Evolutionary conservation across 495 filamentous ascomycete genomes (phyloP).

Genomic region (Penicillium goetzii): DNA sequence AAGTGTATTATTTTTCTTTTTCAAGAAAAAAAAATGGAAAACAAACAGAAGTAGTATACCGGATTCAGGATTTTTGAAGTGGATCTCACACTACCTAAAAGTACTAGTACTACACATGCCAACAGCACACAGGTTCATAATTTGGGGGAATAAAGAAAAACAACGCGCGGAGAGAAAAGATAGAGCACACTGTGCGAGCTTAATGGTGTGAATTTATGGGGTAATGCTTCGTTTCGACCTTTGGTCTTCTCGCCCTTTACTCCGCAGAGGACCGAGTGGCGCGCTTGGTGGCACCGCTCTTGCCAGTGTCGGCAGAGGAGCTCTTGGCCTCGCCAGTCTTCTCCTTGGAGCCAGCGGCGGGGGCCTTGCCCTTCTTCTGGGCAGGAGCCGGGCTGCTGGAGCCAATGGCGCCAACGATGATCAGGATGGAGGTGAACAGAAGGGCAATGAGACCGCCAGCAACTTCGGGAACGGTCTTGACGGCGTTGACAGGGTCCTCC

Average conservation of each 20-base stretch:
- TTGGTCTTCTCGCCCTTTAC: slow-evolving; percentile 32
- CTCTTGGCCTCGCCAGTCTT: slow-evolving; percentile 72
- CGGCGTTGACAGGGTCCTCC: slow-evolving; percentile 84
- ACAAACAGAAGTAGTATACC: slow-evolving; percentile 13
- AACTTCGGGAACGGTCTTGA: slow-evolving; percentile 90
- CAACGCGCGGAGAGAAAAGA: slow-evolving; percentile 4
- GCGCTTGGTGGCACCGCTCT: slow-evolving; percentile 68
- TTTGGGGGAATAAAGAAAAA: slow-evolving; percentile 22
- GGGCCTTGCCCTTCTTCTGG: slow-evolving; percentile 72
- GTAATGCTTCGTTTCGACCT: slow-evolving; percentile 17
- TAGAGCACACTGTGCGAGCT: slow-evolving; percentile 7
- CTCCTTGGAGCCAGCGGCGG: slow-evolving; percentile 74
- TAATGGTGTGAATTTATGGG: slow-evolving; percentile 19
- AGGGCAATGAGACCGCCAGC: slow-evolving; percentile 76
- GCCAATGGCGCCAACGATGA: slow-evolving; percentile 63
- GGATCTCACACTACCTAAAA: slow-evolving; percentile 25
- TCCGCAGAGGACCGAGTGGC: slow-evolving; percentile 61
- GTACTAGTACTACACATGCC: slow-evolving; percentile 25
- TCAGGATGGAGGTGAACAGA: slow-evolving; percentile 65
- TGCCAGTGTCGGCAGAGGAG: slow-evolving; percentile 67
- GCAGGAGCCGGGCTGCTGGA: slow-evolving; percentile 58
- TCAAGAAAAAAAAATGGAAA: neutral
- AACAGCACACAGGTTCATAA: slow-evolving; percentile 17
- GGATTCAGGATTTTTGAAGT: slow-evolving; percentile 21
- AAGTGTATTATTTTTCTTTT: no score